These are phyloP conservation scores for Cryoendolithus antarcticus DNA, from an alignment of 2,329 filamentous ascomycete species.

Conservation along the genomic window DNA sequence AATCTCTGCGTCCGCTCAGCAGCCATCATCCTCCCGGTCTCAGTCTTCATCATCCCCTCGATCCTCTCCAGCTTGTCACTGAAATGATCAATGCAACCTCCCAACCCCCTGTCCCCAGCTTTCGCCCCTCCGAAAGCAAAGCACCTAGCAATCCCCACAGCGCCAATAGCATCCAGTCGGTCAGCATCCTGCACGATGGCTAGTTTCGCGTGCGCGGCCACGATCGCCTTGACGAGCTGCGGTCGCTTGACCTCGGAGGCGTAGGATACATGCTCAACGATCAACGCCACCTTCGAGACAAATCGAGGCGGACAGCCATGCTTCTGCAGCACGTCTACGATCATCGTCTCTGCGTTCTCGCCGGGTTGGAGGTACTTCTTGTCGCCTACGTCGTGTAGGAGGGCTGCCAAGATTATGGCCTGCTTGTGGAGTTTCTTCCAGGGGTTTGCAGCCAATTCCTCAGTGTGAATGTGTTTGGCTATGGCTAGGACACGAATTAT, in stretches of 20 bases:
- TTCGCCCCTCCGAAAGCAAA: constrained; percentile 66
- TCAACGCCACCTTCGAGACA: constrained; percentile 54
- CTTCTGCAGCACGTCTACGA: constrained; percentile 43
- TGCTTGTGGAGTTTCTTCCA: constrained; percentile 15
- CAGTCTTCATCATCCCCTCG: constrained; percentile 48
- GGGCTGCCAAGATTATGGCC: constrained; percentile 22
- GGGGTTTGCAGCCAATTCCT: constrained; percentile 14
- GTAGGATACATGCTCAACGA: constrained; percentile 70
- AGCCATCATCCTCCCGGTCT: constrained; percentile 39
- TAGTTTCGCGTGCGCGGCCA: constrained; percentile 58
- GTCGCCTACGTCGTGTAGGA: constrained; percentile 84
- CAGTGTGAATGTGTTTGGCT: constrained; percentile 50
- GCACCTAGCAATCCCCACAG: constrained; percentile 66
- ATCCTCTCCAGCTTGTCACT: constrained; percentile 60
- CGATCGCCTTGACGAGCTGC: constrained; percentile 43
- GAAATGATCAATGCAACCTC: constrained; percentile 60
- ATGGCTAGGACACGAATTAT: constrained; percentile 69
- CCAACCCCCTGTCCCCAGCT: constrained; percentile 39
- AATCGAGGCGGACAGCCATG: constrained; percentile 46
- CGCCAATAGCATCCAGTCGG: constrained; percentile 79
- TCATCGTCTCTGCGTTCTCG: constrained; percentile 44
- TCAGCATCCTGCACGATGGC: constrained; percentile 88
- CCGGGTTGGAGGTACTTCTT: constrained; percentile 55
- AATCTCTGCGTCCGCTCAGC: constrained; percentile 37
- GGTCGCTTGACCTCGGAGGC: constrained; percentile 59